Base-by-base conservation (phyloP, 2,329 filamentous ascomycete genomes). In the Aspergillus arachidicola region DNA sequence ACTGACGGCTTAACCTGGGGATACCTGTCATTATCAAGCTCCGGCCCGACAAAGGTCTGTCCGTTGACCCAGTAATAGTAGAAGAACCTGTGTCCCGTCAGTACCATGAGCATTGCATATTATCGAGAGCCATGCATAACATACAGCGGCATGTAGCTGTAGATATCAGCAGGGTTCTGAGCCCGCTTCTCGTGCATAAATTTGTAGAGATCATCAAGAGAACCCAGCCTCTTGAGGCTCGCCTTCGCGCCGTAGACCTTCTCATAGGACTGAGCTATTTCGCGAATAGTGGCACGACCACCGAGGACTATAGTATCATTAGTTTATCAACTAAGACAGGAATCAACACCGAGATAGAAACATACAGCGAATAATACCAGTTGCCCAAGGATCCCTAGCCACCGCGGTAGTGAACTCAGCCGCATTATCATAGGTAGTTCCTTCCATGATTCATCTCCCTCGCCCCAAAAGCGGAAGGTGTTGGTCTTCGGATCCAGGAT, bases 401-500 rank as follows among this genome's bases (percentile, higher is more conserved):
- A 76, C 69, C 9, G 66, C 74, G 16, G 76, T 78, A 0, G 74
- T 77, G 53, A 72, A 81, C 45, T 73, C 67, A 0, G 79, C 79
- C 5, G 78, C 72, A 67, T 78, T 74, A 19, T 66, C 69, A 61
- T 80, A 81, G 0, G 73, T 76, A 1, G 77, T 38, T 80, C 4
- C 63, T 62, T 82, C 79, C 74, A 70, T 78, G 0, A 67, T 46
- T 81, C 79, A 21, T 75, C 68, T 0, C 79, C 78, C 6, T 68
- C 70, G 0, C 79, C 78, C 75, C 75, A 81, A 60, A 72, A 78
- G 23, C 63, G 62, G 21, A 79, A 69, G 1, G 62, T 73, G 3
- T 68, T 60, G 10, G 65, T 69, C 43, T 69, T 54, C 6, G 65
- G 55, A 57, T 79, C 71, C 19, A 64, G 66, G 16, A 70, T 64